Conservation (phyloP, 495 filamentous ascomycete species). For the Lichenothelia convexa region DNA sequence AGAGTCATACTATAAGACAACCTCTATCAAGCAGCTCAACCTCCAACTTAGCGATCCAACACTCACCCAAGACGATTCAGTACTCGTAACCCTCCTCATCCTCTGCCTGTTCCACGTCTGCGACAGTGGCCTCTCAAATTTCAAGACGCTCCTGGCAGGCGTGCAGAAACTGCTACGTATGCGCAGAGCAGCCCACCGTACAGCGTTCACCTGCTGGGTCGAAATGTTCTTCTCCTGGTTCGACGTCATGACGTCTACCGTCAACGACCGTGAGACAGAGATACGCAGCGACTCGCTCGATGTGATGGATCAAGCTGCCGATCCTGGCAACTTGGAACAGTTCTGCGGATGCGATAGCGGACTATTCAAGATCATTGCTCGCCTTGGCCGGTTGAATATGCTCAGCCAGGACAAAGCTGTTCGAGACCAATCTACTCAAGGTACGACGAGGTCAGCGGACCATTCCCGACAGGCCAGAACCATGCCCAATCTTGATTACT, state of each 20-base stretch:
- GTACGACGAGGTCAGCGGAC: constrained; percentile 15
- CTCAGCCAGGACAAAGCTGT: constrained; percentile 47
- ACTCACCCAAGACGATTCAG: constrained; percentile 65
- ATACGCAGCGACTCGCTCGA: constrained; percentile 52
- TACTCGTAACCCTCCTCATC: constrained; percentile 70
- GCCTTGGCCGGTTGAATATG: constrained; percentile 62
- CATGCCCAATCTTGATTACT: constrained; percentile 19
- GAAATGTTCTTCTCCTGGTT: constrained; percentile 93
- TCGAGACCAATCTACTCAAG: constrained; percentile 15
- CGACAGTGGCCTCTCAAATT: constrained; percentile 78
- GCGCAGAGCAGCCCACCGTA: constrained; percentile 44
- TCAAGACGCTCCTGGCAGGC: constrained; percentile 83
- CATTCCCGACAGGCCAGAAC: constrained; percentile 12
- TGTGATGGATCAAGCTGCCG: constrained; percentile 42
- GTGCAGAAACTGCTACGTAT: constrained; percentile 83
- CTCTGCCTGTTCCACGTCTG: constrained; percentile 87
- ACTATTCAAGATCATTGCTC: constrained; percentile 25
- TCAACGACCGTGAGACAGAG: constrained; percentile 85
- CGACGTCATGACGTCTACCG: constrained; percentile 80
- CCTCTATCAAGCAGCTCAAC: constrained; percentile 70
- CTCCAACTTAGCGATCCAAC: constrained; percentile 57
- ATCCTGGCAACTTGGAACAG: constrained; percentile 71
- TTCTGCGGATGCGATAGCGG: constrained; percentile 62
- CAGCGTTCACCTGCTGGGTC: constrained; percentile 68
- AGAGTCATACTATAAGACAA: constrained; percentile 62